Base-by-base conservation (phyloP, 2,329 filamentous ascomycete species). In the Aspergillus eucalypticola region DNA sequence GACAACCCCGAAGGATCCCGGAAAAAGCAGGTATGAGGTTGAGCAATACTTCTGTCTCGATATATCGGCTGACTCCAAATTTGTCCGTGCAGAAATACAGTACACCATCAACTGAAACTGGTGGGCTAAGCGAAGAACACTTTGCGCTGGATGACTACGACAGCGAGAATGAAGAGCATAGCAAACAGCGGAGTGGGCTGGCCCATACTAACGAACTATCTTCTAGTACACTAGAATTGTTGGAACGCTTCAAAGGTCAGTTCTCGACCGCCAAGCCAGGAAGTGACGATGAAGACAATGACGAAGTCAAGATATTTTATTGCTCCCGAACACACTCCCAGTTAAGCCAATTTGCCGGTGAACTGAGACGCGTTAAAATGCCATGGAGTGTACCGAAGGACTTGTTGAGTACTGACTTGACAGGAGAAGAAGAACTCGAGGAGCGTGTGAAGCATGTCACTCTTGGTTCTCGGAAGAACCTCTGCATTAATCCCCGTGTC, bases 251-350 rank as follows among this genome's bases (percentile, higher is more conserved):
- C 32, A 85, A 84, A 69, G 87, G 65, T 74, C 72, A 74, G 35
- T 60, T 65, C 44, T 69, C 70, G 13, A 59, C 68, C 29, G 69
- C 15, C 15, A 56, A 64, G 21, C 54, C 59, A 56, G 73, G 70
- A 17, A 67, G 73, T 15, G 77, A 81, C 7, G 78, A 84, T 8
- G 78, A 82, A n/a, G 80, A 85, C 39, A 74, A 83, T 7, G 81
- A 85, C 11, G 87, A 89, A 64, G 81, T 90, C 54, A 96, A 94
- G 82, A 90, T 97, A 54, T 96, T 91, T 75, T 96, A 94, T 77
- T 95, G 92, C 58, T 97, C 93, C 7, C 86, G 93, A 71, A 97
- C 93, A 1, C 93, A 97, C 75, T 97, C 93, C 2, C 93, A 97
- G 71, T 78, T 97, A 13, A 89, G 90, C 1, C 93, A 97, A 71